Percentiles rank a stretch among this genome's conserved stretches.
phyloP scores from a whole-genome alignment of 768 basidiomycete species.

The Coprinopsis strossmayeri region DNA sequence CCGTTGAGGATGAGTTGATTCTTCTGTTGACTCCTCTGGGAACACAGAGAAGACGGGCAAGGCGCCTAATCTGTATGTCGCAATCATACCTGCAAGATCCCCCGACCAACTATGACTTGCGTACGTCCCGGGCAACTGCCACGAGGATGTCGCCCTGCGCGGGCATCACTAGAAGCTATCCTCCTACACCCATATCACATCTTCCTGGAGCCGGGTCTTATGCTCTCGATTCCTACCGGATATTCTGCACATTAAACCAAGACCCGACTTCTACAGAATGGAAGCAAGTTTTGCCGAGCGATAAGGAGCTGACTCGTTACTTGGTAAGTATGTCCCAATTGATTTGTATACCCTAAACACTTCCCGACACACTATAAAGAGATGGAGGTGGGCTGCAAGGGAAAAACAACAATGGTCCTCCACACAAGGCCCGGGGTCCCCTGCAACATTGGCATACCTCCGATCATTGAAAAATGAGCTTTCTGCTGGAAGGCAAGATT shows the following conservation, averaged over 20 bases:
- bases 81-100: constrained; percentile 41
- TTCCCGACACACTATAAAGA: constrained; percentile 29
- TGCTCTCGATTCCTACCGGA: constrained; percentile 71
- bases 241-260: constrained; percentile 44
- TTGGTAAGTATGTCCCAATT: constrained; percentile 37
- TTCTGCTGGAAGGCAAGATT: not conserved
- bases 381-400: constrained; percentile 66
- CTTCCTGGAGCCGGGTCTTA: constrained; percentile 64
- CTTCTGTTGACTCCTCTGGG: constrained; percentile 49
- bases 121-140: constrained; percentile 23
- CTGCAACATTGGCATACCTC: constrained; percentile 31
- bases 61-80: constrained; percentile 51
- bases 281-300: constrained; percentile 54
- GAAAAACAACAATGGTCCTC: constrained; percentile 49
- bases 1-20: constrained; percentile 35
- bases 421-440: constrained; percentile 31
- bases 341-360: not conserved
- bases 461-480: constrained; percentile 34
- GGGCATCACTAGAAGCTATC: constrained; percentile 33
- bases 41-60: constrained; percentile 49
- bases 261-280: constrained; percentile 41
- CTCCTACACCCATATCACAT: constrained; percentile 45
- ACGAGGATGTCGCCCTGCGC: no score
- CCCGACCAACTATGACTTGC: constrained; percentile 24
- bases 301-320: constrained; percentile 66